Conservation (phyloP, 2,329 filamentous ascomycete genomes). For the Nigrospora sphaerica region DNA sequence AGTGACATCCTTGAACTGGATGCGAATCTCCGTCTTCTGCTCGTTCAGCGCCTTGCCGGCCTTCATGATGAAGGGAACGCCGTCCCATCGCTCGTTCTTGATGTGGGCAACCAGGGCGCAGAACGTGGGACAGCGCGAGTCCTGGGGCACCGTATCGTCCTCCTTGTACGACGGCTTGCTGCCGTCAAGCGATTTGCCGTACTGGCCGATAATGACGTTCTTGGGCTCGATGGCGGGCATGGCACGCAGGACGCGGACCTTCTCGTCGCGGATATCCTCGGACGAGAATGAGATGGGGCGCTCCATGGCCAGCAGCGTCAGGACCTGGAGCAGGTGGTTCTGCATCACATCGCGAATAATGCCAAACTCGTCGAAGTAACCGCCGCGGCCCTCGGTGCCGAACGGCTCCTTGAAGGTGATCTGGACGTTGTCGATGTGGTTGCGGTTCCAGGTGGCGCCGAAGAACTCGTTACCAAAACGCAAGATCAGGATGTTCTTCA, state of each 20-base stretch:
- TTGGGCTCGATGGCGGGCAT: constrained; percentile 96
- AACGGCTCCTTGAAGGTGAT: constrained; percentile 99
- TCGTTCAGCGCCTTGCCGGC: constrained; percentile 97
- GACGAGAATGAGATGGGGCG: constrained; percentile 95
- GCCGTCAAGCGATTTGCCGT: constrained; percentile 91
- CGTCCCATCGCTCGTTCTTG: constrained; percentile 99
- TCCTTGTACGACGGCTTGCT: constrained; percentile 98
- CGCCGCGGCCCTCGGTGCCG: constrained; percentile 92
- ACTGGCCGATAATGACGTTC: constrained; percentile 99
- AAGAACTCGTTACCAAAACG: constrained; percentile 99
- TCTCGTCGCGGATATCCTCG: constrained; percentile 97
- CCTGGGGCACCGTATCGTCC: constrained; percentile 95
- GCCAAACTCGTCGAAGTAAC: constrained; percentile 99
- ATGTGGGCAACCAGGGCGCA: constrained; percentile 96
- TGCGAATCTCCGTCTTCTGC: constrained; percentile 98
- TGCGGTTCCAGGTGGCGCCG: constrained; percentile 96
- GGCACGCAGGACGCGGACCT: constrained; percentile 88
- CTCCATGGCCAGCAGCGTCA: constrained; percentile 97
- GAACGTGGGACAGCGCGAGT: constrained; percentile 96
- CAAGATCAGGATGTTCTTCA: constrained; percentile 98
- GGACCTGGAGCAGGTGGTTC: constrained; percentile 94
- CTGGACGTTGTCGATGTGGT: constrained; percentile 98
- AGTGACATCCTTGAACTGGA: constrained; percentile 99
- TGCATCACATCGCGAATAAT: constrained; percentile 99
- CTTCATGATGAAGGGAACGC: constrained; percentile 98